These are phyloP conservation scores for Malus hybrid DNA, from an alignment of 331 rosid species.

Conservation along the genomic window DNA sequence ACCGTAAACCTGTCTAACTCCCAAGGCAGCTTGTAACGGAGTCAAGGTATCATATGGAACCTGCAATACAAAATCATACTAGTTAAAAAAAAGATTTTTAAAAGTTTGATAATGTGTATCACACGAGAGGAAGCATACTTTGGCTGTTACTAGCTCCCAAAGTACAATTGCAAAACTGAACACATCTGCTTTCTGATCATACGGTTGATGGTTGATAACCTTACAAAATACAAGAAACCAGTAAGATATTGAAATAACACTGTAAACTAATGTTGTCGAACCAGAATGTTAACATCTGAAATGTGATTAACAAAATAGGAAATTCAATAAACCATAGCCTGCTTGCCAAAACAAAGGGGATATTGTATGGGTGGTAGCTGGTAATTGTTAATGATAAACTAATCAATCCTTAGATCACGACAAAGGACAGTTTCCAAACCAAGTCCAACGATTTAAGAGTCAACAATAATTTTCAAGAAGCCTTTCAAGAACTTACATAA, in stretches of 20 bases:
- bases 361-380: neutral
- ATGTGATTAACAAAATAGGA: neutral
- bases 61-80: slow-evolving; percentile 37
- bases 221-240: slow-evolving; percentile 28
- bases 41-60: slow-evolving; percentile 95
- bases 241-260: slow-evolving; percentile 17
- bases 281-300: neutral
- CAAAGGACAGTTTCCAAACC: neutral
- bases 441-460: neutral
- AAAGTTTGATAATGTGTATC: neutral
- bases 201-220: slow-evolving; percentile 98
- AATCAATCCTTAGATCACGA: neutral
- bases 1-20: slow-evolving; percentile 87
- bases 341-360: neutral
- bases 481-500: neutral
- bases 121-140: slow-evolving; percentile 36
- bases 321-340: neutral
- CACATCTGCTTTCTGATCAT: slow-evolving; percentile 94
- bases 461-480: neutral
- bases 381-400: neutral
- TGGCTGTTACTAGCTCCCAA: slow-evolving; percentile 96
- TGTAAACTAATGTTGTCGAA: neutral
- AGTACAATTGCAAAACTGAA: slow-evolving; percentile 96
- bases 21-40: slow-evolving; percentile 99
- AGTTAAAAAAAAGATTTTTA: too few species aligned